Conservation (phyloP, 163 green algal genomes). For the Scenedesmus sp. region DNA sequence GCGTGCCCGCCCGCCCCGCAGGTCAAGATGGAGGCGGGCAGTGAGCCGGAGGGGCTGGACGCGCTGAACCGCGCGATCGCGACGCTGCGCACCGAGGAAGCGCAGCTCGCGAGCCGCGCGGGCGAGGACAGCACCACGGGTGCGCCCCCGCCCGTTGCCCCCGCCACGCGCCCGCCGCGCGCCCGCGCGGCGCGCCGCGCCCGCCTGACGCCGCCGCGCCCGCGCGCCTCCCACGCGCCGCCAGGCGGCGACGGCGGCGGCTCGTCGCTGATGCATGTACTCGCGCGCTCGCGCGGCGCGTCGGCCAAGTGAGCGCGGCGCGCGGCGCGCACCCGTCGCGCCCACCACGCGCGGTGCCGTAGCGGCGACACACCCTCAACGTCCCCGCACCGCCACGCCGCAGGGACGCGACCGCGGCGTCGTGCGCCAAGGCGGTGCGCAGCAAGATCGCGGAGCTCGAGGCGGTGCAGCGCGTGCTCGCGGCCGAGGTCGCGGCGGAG, state of each 20-base stretch:
- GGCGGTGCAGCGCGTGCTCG: conserved; percentile 47
- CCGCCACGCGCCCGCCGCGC: too few species aligned
- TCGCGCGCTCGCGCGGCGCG: conserved; percentile 1
- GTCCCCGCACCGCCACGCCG: not conserved
- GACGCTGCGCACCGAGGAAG: conserved; percentile 71
- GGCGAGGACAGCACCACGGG: not conserved
- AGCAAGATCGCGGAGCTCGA: conserved; percentile 67
- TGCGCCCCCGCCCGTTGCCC: not conserved
- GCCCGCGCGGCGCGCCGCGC: too few species aligned
- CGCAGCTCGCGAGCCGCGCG: conserved; percentile 51
- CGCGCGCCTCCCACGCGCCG: too few species aligned
- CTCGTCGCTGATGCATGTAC: not conserved
- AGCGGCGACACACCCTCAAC: too few species aligned
- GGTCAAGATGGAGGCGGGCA: conserved; percentile 83
- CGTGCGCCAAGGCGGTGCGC: conserved; percentile 59
- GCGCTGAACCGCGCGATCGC: conserved; percentile 65
- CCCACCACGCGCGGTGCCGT: too few species aligned
- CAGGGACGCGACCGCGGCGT: conserved; percentile 17
- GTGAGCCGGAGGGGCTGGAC: conserved; percentile 80
- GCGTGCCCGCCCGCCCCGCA: too few species aligned
- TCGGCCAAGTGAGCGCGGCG: not conserved
- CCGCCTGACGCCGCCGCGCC: not conserved
- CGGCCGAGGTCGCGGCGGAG: conserved; percentile 9
- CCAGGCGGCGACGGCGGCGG: conserved; percentile 18
- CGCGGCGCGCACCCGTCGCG: too few species aligned